Conservation (phyloP, 306 rosid genomes). For the Gastrolobium bilobum region DNA sequence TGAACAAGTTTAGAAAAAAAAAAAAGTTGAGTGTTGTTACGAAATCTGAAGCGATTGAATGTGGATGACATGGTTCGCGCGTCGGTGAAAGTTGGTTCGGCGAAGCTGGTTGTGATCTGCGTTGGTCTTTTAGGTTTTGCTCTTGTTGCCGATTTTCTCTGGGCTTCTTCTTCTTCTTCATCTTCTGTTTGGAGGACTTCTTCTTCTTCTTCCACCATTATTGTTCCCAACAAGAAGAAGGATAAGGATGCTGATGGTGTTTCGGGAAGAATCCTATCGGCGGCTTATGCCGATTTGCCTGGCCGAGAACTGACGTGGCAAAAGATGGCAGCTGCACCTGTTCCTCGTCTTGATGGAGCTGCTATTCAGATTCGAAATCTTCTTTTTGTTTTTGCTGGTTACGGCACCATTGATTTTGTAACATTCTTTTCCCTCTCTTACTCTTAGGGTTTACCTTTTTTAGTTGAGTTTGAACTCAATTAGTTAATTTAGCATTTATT, state of each 20-base stretch:
- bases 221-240: constrained; percentile 32
- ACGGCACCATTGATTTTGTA: constrained; percentile 78
- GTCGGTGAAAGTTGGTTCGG: constrained; percentile 68
- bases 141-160: constrained; percentile 76
- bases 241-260: not conserved
- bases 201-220: constrained; percentile 26
- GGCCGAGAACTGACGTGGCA: constrained; percentile 81
- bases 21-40: no score
- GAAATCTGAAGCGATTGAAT: no score
- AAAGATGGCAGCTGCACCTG: constrained; percentile 78
- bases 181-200: constrained; percentile 48
- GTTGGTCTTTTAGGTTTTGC: constrained; percentile 73
- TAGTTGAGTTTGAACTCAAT: constrained; percentile 23
- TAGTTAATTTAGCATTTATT: constrained; percentile 1
- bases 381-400: constrained; percentile 88
- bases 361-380: constrained; percentile 86
- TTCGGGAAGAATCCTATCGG: constrained; percentile 65
- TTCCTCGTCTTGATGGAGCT: constrained; percentile 96
- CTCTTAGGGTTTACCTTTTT: not conserved
- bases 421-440: no score
- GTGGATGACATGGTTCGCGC: constrained; percentile 71
- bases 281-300: constrained; percentile 87
- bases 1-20: no score
- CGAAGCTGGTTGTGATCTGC: constrained; percentile 68
- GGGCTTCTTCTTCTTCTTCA: constrained; percentile 72